Evolutionary conservation across 2,329 filamentous ascomycete genomes (phyloP), one percentile per base, ranked within the genome.

Genomic region (Pleurostoma richardsiae): DNA sequence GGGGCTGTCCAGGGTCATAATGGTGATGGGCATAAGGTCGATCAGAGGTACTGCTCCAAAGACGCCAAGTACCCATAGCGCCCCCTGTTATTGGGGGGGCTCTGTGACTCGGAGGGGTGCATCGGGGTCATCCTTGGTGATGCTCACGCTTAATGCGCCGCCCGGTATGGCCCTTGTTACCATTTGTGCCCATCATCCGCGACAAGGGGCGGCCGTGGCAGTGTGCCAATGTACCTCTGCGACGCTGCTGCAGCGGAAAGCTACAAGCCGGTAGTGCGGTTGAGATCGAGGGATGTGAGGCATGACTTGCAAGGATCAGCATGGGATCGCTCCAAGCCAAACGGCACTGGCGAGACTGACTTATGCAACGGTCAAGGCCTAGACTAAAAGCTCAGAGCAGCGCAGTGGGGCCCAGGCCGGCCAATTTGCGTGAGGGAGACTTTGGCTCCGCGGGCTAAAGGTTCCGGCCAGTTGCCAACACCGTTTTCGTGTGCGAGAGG

Each of bases 1-100:
- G 57, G 64, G 62, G 61, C 61, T 66, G 64, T 61, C 58, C 66
- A 69, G 64, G 65, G 66, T 19, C 19, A 69, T 63, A 62, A 67
- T 49, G 54, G 53, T 49, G 54, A 57, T 54, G 48, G 52, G 58
- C 48, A 52, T 53, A 52, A 19, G 52, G 58, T 42, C 54, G 59
- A 60, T 60, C 59, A 53, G 46, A 56, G 44, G 54, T 51, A 52
- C 50, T 49, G 49, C 43, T 46, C 49, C 46, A 50, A 52, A 49
- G 51, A 49, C 50, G 53, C 54, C 55, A 62, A 54, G 62, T 63
- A 67, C 66, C 19, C 65, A 67, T 67, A 66, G 57, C 64, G 59
- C 59, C 66, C 64, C 66, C 63, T 69, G 55, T 64, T 69, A 68
- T 64, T 62, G 54, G 60, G 59, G 54, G 51, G 56, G 55, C 58